These are phyloP conservation scores for Mucor racemosus DNA, from an alignment of 371 early-diverging fungal genomes.

Conservation along the genomic window DNA sequence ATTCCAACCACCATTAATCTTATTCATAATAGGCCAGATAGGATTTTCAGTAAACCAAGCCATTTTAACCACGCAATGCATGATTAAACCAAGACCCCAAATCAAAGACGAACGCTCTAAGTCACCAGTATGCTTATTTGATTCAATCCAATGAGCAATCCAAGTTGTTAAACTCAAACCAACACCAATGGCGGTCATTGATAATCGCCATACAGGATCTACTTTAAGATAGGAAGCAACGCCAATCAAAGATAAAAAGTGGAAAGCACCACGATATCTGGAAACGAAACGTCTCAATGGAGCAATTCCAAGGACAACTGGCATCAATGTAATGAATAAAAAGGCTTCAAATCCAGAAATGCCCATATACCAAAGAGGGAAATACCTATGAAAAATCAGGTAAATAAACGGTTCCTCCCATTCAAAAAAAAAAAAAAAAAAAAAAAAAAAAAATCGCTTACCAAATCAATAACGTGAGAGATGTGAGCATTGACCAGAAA, in stretches of 20 bases:
- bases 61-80: slow-evolving; percentile 74
- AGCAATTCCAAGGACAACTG: slow-evolving; percentile 67
- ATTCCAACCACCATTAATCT: slow-evolving; percentile 73
- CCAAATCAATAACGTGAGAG: slow-evolving; percentile 78
- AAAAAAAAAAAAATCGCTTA: slow-evolving; percentile 32
- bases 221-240: slow-evolving; percentile 61
- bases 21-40: slow-evolving; percentile 82
- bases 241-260: slow-evolving; percentile 66
- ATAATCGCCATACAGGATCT: slow-evolving; percentile 67
- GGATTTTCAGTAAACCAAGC: slow-evolving; percentile 82
- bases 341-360: slow-evolving; percentile 82
- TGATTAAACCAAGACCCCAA: slow-evolving; percentile 70
- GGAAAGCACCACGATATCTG: slow-evolving; percentile 62
- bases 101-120: slow-evolving; percentile 67
- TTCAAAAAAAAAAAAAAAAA: too few relatives aligned
- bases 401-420: too few relatives aligned
- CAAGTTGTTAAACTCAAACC: slow-evolving; percentile 64
- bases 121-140: slow-evolving; percentile 54
- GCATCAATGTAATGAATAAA: slow-evolving; percentile 65
- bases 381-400: slow-evolving; percentile 48
- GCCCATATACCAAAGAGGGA: slow-evolving; percentile 88
- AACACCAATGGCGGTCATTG: slow-evolving; percentile 63
- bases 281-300: slow-evolving; percentile 61
- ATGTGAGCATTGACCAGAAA: slow-evolving; percentile 82
- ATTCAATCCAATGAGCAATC: slow-evolving; percentile 63